Evolutionary conservation across 345 rosid genomes (phyloP).

Genomic region (Barbarea vulgaris): DNA sequence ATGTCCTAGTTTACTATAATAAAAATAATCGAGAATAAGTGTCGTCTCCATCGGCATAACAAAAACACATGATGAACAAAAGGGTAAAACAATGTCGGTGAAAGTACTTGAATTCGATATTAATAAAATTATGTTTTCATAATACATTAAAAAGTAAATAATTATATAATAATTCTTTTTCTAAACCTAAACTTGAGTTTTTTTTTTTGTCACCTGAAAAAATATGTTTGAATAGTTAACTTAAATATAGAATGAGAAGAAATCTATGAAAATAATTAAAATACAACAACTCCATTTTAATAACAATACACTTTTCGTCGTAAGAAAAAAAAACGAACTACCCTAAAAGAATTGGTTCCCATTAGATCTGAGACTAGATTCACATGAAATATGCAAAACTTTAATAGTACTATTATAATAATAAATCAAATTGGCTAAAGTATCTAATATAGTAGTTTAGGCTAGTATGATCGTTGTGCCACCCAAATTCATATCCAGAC

Average conservation of each 20-base stretch:
- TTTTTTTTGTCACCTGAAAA: too few species aligned
- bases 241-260: too few species aligned
- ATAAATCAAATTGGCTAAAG: background rate
- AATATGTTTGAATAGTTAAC: too few species aligned
- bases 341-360: background rate
- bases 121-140: too few species aligned
- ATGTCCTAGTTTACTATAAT: background rate
- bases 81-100: slow-evolving; percentile 7
- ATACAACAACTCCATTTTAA: background rate
- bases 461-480: background rate
- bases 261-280: background rate
- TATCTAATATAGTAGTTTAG: background rate
- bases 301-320: background rate
- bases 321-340: background rate
- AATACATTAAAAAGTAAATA: too few species aligned
- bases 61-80: slow-evolving; percentile 27
- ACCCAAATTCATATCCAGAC: background rate
- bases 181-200: too few species aligned
- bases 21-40: slow-evolving; percentile 21
- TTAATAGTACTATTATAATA: background rate
- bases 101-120: too few species aligned
- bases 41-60: slow-evolving; percentile 14
- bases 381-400: slow-evolving; percentile 8
- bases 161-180: too few species aligned
- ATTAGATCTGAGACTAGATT: slow-evolving; percentile 7